phyloP scores from a whole-genome alignment of 169 alveolate species.

The Eimeria necatrix region DNA sequence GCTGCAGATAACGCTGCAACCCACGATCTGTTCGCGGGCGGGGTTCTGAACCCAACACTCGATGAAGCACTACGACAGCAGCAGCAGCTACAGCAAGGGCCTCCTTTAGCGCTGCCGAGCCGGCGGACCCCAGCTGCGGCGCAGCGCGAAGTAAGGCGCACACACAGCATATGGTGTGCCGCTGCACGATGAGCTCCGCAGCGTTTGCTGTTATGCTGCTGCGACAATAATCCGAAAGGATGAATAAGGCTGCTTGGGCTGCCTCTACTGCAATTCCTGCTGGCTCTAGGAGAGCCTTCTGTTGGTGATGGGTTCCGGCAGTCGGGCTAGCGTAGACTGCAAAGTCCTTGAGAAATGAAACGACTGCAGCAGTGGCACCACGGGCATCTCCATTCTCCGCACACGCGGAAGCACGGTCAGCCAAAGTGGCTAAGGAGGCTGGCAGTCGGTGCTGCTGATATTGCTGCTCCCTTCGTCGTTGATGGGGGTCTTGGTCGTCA shows the following conservation, averaged over 20 bases:
- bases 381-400: conserved; percentile 39
- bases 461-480: not conserved
- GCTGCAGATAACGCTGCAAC: conserved; percentile 44
- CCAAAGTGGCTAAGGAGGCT: conserved; percentile 1
- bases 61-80: conserved; percentile 26
- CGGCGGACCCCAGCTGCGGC: conserved; percentile 45
- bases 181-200: conserved; percentile 61
- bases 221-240: conserved; percentile 10
- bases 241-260: not conserved
- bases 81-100: conserved; percentile 64
- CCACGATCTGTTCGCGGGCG: conserved; percentile 55
- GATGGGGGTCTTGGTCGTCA: not conserved
- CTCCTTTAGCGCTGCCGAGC: conserved; percentile 19
- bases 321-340: not conserved
- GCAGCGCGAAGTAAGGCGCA: not conserved
- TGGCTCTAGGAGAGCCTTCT: not conserved
- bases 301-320: not conserved
- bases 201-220: conserved; percentile 46
- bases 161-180: conserved; percentile 9
- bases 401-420: conserved; percentile 25
- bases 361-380: conserved; percentile 18
- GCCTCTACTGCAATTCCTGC: not conserved
- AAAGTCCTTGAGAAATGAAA: conserved; percentile 1
- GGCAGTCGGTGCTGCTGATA: conserved; percentile 10
- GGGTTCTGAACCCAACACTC: conserved; percentile 55